phyloP scores from a whole-genome alignment of 768 basidiomycete species.

The Lentinula sp. region DNA sequence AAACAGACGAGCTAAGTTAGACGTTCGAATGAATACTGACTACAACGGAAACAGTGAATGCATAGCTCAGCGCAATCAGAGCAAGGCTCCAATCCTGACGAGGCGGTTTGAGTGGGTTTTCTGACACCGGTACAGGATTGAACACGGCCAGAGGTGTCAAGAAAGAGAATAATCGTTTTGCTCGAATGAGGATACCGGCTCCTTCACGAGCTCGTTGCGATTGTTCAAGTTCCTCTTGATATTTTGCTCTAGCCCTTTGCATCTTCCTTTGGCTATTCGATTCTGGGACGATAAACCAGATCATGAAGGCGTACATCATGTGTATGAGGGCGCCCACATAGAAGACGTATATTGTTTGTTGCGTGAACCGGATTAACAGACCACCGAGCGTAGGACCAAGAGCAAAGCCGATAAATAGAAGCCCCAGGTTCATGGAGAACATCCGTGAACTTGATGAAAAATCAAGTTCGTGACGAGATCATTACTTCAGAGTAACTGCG shows the following conservation, averaged over 20 bases:
- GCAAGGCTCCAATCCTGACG: slow-evolving; percentile 63
- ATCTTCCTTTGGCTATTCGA: slow-evolving; percentile 55
- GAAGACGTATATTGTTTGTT: slow-evolving; percentile 58
- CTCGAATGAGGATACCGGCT: slow-evolving; percentile 26
- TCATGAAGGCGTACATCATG: slow-evolving; percentile 37
- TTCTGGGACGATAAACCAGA: slow-evolving; percentile 70
- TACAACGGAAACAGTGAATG: slow-evolving; percentile 40
- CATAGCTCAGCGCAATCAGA: slow-evolving; percentile 48
- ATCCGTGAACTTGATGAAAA: slow-evolving; percentile 42
- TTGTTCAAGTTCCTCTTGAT: slow-evolving; percentile 26
- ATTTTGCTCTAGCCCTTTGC: slow-evolving; percentile 29
- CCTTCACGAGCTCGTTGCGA: slow-evolving; percentile 8
- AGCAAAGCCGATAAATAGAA: slow-evolving; percentile 69
- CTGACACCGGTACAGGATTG: slow-evolving; percentile 31
- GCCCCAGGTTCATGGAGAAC: slow-evolving; percentile 62
- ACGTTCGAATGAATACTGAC: slow-evolving; percentile 16
- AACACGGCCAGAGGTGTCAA: slow-evolving; percentile 69
- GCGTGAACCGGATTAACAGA: slow-evolving; percentile 53
- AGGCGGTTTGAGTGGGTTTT: slow-evolving; percentile 32
- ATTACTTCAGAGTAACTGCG: background rate
- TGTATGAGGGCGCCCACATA: slow-evolving; percentile 55
- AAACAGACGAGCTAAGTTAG: background rate
- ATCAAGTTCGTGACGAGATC: background rate
- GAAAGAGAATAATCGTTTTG: slow-evolving; percentile 50
- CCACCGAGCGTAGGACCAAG: slow-evolving; percentile 61